Base-by-base conservation (phyloP, 1,139 yeast species). In the Williopsis jadinii region DNA sequence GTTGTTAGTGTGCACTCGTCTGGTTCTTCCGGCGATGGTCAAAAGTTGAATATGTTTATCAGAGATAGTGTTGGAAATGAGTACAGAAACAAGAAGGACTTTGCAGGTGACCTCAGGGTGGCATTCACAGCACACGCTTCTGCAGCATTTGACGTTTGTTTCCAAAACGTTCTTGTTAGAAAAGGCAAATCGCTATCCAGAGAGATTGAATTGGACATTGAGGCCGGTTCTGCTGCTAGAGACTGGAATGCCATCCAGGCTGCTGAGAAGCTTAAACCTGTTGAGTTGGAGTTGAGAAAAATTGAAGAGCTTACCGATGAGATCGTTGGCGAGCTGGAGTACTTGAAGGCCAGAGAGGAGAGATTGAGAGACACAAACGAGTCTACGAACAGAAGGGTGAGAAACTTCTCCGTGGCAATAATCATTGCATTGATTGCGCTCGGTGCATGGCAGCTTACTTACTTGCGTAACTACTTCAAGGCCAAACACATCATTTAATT, bases 211-310 rank as follows among this genome's bases (percentile, higher is more conserved):
- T 71, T 92, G 57, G 97, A 90, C 52, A 84, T 92, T 45, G 97
- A 92, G 64, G 82, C 90, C 50, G 98, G 98, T 30, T 85, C 97
- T 41, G 87, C 90, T 54, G 97, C 97, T 33, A 82, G 97, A 65
- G 97, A 92, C 66, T 92, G 97, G 97, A 87, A 87, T 60, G 88
- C 94, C 27, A 71, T 88, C 49, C 97, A 90, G 68, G 90, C 95
- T 33, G 77, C 85, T 37, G 97, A 90, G 64, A 86, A 87, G 61
- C 79, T 92, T 64, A 86, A 84, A 67, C 97, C 98, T 10, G 78
- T 83, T 38, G 98, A 92, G 64, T 80, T 88, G 41, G 95, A 86
- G 56, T 72, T 92, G 62, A 80, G 90, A 62, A 80, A 85, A 60
- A 70, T 90, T 46, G 90, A 86, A 62, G 95, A 84, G 59, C 65